Conservation (phyloP, 2,329 filamentous ascomycete genomes). For the Fusarium sp. region DNA sequence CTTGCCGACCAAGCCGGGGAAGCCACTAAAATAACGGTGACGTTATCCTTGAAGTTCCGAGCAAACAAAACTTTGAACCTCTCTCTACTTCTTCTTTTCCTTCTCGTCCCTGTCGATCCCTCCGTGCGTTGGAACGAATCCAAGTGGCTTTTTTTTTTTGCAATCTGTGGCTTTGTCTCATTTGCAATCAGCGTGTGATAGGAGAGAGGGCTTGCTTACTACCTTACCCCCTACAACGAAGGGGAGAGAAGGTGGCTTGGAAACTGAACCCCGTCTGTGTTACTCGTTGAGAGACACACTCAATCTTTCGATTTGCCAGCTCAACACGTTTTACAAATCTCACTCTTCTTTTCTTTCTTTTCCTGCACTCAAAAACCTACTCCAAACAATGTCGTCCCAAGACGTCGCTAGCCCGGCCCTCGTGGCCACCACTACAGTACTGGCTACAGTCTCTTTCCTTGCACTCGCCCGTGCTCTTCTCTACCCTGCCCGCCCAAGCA, state of each 20-base stretch:
- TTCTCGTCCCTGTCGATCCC: conserved; percentile 1
- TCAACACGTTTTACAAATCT: not conserved
- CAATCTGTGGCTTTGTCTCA: not conserved
- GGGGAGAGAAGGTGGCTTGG: not conserved
- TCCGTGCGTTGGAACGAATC: not conserved
- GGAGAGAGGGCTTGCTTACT: not conserved
- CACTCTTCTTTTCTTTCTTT: not conserved
- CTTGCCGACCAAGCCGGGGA: not conserved
- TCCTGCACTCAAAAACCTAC: not conserved
- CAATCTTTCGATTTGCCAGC: not conserved
- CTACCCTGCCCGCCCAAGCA: conserved; percentile 53
- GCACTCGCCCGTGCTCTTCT: conserved; percentile 50
- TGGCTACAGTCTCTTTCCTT: conserved; percentile 56
- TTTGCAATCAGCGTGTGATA: not conserved
- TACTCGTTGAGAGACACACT: not conserved
- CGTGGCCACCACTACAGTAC: conserved; percentile 54
- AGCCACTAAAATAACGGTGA: not conserved
- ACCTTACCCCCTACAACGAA: not conserved
- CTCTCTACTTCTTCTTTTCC: not conserved
- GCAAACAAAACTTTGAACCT: not conserved
- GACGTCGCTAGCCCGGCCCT: conserved; percentile 40
- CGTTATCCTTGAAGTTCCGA: not conserved
- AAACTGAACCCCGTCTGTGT: not conserved
- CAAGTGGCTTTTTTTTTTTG: not conserved
- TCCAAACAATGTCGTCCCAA: conserved; percentile 9